A percentile compares a stretch with the other conserved stretches of the same genome.
phyloP scores from a whole-genome alignment of 768 basidiomycete genomes.

The Tylopilus vinaceipallidus region DNA sequence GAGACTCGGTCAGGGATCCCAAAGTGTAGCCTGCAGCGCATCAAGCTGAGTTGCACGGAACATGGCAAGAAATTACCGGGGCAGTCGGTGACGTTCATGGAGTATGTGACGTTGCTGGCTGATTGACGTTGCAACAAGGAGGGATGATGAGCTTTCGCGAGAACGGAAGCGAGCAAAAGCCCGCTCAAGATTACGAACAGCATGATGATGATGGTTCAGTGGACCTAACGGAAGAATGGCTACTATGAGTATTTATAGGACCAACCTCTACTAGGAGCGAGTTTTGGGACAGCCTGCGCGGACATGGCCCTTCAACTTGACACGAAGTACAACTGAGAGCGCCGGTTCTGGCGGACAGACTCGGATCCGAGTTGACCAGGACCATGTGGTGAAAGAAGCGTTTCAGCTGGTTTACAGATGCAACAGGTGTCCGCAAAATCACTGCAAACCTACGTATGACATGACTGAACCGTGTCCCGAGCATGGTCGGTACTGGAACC shows the following conservation, averaged over 20 bases:
- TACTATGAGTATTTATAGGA: constrained; percentile 9
- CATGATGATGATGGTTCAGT: background rate
- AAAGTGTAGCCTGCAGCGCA: constrained; percentile 25
- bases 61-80: constrained; percentile 23
- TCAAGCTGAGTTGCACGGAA: too few relatives aligned
- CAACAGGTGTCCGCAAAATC: too few relatives aligned
- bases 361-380: too few relatives aligned
- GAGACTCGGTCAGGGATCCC: constrained; percentile 39
- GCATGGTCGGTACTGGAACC: too few relatives aligned
- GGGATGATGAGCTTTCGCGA: constrained; percentile 5
- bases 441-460: too few relatives aligned
- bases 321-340: too few relatives aligned
- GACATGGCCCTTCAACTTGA: too few relatives aligned
- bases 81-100: constrained; percentile 31
- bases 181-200: constrained; percentile 6
- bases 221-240: background rate
- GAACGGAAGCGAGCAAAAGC: constrained; percentile 3
- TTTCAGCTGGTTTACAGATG: too few relatives aligned
- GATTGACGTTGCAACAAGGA: constrained; percentile 7
- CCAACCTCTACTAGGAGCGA: too few relatives aligned
- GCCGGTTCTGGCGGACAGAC: too few relatives aligned
- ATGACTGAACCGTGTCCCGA: too few relatives aligned
- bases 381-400: too few relatives aligned
- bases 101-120: constrained; percentile 8
- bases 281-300: background rate